phyloP scores from a whole-genome alignment of 345 rosid species.

The Pistacia atlantica region DNA sequence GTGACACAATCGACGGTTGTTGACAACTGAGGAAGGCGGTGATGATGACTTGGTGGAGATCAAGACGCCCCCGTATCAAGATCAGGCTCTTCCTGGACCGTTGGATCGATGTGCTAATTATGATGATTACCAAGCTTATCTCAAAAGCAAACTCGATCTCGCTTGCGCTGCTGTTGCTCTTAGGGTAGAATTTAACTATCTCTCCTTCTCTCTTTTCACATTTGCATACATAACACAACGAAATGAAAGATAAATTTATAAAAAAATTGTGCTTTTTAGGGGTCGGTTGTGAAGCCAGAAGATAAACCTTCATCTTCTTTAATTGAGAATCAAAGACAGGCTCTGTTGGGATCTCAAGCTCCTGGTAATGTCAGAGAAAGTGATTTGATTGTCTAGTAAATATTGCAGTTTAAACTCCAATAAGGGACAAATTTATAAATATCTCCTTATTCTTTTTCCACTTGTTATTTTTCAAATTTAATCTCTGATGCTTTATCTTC shows the following conservation, averaged over 20 bases:
- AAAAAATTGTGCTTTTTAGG: slow-evolving; percentile 33
- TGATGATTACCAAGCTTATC: slow-evolving; percentile 54
- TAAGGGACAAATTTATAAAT: not conserved
- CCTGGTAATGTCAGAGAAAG: slow-evolving; percentile 33
- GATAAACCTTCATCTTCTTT: slow-evolving; percentile 39
- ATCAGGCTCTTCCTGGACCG: slow-evolving; percentile 30
- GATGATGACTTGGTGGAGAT: slow-evolving; percentile 56
- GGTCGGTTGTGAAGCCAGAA: slow-evolving; percentile 54
- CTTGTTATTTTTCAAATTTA: not conserved
- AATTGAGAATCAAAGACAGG: slow-evolving; percentile 39
- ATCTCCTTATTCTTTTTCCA: no score
- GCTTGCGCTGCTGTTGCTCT: slow-evolving; percentile 80
- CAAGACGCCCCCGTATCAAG: slow-evolving; percentile 16
- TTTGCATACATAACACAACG: not conserved
- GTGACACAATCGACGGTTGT: slow-evolving; percentile 21
- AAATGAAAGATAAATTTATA: not conserved
- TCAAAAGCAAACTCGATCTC: slow-evolving; percentile 64
- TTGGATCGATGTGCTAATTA: slow-evolving; percentile 33
- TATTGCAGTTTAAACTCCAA: not conserved
- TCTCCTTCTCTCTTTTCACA: not conserved
- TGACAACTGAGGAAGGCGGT: slow-evolving; percentile 33
- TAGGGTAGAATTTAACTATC: slow-evolving; percentile 37
- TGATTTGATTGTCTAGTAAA: not conserved
- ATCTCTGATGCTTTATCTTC: not conserved
- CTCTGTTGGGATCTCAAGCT: slow-evolving; percentile 42